Percentiles rank a stretch among this genome's conserved stretches.
Conservation (phyloP, 805 yeast species). For the Lachancea mirantina region DNA sequence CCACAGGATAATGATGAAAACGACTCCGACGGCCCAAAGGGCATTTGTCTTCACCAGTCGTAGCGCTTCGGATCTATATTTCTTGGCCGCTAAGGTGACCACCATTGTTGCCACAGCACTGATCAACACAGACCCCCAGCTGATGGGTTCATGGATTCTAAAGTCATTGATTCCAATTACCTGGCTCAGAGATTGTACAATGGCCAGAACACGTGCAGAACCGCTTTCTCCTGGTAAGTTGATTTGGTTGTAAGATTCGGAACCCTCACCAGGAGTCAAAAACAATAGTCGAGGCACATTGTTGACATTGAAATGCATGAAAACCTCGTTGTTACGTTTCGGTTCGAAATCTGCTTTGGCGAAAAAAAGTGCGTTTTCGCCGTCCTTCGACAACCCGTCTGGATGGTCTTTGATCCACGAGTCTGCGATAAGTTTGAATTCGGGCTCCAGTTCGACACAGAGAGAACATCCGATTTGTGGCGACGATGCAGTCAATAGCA, state of each 20-base stretch:
- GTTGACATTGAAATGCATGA: slow-evolving; percentile 41
- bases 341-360: slow-evolving; percentile 69
- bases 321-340: slow-evolving; percentile 40
- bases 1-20: slow-evolving; percentile 62
- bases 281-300: slow-evolving; percentile 74
- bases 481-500: slow-evolving; percentile 67
- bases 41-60: slow-evolving; percentile 43
- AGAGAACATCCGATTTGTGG: slow-evolving; percentile 68
- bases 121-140: slow-evolving; percentile 33
- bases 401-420: slow-evolving; percentile 61
- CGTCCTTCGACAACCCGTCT: slow-evolving; percentile 32
- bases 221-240: slow-evolving; percentile 32
- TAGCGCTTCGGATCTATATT: slow-evolving; percentile 31
- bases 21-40: slow-evolving; percentile 61
- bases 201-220: slow-evolving; percentile 28
- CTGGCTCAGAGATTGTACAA: slow-evolving; percentile 26
- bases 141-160: slow-evolving; percentile 31
- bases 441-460: slow-evolving; percentile 67
- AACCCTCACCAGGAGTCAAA: slow-evolving; percentile 47
- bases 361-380: slow-evolving; percentile 46
- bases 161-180: slow-evolving; percentile 24
- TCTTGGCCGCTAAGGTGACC: slow-evolving; percentile 30
- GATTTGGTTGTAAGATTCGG: slow-evolving; percentile 22
- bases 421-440: slow-evolving; percentile 49
- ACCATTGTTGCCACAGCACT: slow-evolving; percentile 32